Evolutionary conservation across 495 filamentous ascomycete genomes (phyloP).

Genomic region (Penicillium bovifimosum): DNA sequence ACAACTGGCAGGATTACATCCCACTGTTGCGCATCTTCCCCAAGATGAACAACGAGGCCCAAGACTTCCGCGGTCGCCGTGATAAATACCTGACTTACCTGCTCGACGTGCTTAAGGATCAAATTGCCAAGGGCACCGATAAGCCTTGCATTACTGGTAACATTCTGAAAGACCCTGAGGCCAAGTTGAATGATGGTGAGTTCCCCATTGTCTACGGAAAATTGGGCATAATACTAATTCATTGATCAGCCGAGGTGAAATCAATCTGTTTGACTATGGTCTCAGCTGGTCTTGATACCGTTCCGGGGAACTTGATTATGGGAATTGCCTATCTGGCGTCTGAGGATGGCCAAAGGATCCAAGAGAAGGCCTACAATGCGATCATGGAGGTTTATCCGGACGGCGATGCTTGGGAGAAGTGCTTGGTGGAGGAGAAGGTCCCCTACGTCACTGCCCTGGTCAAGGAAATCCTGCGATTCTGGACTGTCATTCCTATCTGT

Average conservation of each 20-base stretch:
- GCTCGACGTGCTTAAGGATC: conserved; percentile 53
- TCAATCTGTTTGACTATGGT: conserved; percentile 74
- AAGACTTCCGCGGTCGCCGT: conserved; percentile 48
- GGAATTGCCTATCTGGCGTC: conserved; percentile 65
- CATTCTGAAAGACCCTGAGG: conserved; percentile 60
- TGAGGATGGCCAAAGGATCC: conserved; percentile 55
- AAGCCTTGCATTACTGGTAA: conserved; percentile 68
- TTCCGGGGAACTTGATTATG: conserved; percentile 65
- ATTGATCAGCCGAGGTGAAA: conserved; percentile 54
- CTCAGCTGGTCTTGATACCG: conserved; percentile 64
- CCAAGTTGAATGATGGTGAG: conserved; percentile 55
- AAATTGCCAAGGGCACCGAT: conserved; percentile 56
- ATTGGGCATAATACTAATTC: not conserved
- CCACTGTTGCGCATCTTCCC: conserved; percentile 55
- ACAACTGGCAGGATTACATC: conserved; percentile 70
- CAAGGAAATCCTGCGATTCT: conserved; percentile 66
- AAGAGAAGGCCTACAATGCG: conserved; percentile 55
- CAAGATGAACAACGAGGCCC: conserved; percentile 47
- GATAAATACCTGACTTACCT: conserved; percentile 56
- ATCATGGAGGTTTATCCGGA: conserved; percentile 61
- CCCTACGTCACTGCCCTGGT: conserved; percentile 65
- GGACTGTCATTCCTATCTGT: conserved; percentile 69
- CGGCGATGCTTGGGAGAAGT: conserved; percentile 59
- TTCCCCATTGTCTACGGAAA: not conserved
- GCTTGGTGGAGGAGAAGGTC: conserved; percentile 62